Conservation (phyloP, 2,329 filamentous ascomycete species). For the Aotearoamyces nothofagi region DNA sequence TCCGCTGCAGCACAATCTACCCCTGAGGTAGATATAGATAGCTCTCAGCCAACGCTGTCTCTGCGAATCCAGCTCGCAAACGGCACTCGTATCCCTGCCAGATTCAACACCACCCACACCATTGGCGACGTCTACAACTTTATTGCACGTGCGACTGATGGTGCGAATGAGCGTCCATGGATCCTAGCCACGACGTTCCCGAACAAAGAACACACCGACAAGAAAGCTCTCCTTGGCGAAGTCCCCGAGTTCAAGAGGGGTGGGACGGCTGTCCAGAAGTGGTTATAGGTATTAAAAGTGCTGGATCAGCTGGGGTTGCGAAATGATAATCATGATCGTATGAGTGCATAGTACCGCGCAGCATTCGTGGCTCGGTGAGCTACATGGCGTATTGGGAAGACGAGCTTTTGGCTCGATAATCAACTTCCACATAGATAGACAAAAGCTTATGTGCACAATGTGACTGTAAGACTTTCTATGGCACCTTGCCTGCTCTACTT, state of each 20-base stretch:
- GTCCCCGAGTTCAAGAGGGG: slow-evolving; percentile 51
- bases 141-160: slow-evolving; percentile 46
- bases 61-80: slow-evolving; percentile 69
- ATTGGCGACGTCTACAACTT: slow-evolving; percentile 67
- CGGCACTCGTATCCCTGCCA: slow-evolving; percentile 59
- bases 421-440: too few species aligned
- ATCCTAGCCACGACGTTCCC: slow-evolving; percentile 74
- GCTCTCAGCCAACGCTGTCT: slow-evolving; percentile 49
- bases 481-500: too few species aligned
- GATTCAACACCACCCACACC: slow-evolving; percentile 70
- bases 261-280: slow-evolving; percentile 49
- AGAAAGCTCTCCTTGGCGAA: slow-evolving; percentile 39
- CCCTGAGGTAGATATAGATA: slow-evolving; percentile 36
- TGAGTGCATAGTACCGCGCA: too few species aligned
- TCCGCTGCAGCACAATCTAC: slow-evolving; percentile 12
- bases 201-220: slow-evolving; percentile 64
- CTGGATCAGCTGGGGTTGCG: background rate
- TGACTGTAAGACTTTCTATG: too few species aligned
- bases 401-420: too few species aligned
- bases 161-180: slow-evolving; percentile 43
- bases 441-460: too few species aligned
- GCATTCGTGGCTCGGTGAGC: background rate
- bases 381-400: too few species aligned
- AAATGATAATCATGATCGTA: slow-evolving; percentile 2
- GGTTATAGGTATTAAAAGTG: too few species aligned